Conservation (phyloP, 768 basidiomycete species). For the Saitozyma podzolica region DNA sequence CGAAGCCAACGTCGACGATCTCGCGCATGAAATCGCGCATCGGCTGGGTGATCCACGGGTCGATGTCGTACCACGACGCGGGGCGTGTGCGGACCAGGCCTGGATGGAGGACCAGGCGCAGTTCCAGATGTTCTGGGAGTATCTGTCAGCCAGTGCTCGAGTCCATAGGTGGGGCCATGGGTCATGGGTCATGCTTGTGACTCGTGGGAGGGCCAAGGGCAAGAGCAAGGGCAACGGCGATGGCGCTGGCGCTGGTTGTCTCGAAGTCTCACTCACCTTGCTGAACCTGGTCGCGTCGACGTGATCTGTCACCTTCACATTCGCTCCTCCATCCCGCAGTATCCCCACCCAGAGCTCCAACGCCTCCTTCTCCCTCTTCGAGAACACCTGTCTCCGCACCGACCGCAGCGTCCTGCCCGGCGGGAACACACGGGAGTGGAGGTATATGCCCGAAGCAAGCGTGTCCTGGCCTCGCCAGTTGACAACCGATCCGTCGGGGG, state of each 20-base stretch:
- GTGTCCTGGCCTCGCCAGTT: conserved; percentile 36
- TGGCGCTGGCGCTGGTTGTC: background rate
- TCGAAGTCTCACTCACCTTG: conserved; percentile 17
- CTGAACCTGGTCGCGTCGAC: conserved; percentile 30
- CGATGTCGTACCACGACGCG: conserved; percentile 14
- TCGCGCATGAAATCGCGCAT: conserved; percentile 36
- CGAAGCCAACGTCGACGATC: conserved; percentile 40
- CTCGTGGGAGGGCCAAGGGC: no score
- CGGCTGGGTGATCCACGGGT: conserved; percentile 6
- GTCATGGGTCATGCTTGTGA: no score
- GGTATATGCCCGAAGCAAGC: conserved; percentile 32
- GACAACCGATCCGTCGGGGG: conserved; percentile 32
- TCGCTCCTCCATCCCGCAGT: conserved; percentile 33
- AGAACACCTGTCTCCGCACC: conserved; percentile 15
- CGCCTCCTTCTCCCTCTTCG: conserved; percentile 18
- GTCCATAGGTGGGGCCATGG: no score
- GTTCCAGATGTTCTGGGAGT: conserved; percentile 45
- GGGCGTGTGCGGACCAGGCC: conserved; percentile 34
- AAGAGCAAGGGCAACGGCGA: no score
- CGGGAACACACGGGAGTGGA: conserved; percentile 11
- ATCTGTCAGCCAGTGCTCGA: background rate
- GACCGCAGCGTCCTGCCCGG: background rate
- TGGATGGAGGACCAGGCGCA: conserved; percentile 41
- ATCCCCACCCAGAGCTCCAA: conserved; percentile 23
- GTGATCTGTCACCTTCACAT: conserved; percentile 22